These are phyloP conservation scores for Phytophthora rubi DNA, from an alignment of 352 stramenopile species.

Conservation along the genomic window DNA sequence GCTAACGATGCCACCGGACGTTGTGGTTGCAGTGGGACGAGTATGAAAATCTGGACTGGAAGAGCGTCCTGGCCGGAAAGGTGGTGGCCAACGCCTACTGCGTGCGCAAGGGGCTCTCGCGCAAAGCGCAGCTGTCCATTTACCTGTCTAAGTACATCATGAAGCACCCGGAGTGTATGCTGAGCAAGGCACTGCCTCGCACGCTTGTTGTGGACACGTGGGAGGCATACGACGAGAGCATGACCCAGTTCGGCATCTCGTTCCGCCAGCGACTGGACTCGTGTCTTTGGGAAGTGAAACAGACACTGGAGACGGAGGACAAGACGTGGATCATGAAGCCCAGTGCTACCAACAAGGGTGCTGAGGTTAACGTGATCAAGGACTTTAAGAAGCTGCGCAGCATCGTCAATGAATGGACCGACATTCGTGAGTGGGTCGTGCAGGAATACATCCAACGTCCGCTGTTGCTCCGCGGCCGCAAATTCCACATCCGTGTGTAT, in stretches of 20 bases:
- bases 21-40: conserved; percentile 56
- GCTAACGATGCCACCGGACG: conserved; percentile 17
- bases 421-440: conserved; percentile 75
- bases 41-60: conserved; percentile 74
- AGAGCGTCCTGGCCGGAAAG: conserved; percentile 55
- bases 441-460: conserved; percentile 64
- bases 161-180: conserved; percentile 58
- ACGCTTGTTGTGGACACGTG: conserved; percentile 77
- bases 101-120: conserved; percentile 72
- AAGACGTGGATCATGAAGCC: conserved; percentile 81
- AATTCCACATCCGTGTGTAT: conserved; percentile 81
- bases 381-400: conserved; percentile 65
- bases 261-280: conserved; percentile 65
- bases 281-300: conserved; percentile 61
- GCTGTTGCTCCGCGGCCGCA: conserved; percentile 61
- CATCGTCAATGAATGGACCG: conserved; percentile 67
- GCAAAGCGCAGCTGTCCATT: conserved; percentile 75
- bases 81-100: conserved; percentile 72
- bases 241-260: conserved; percentile 61
- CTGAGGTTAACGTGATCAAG: conserved; percentile 69
- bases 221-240: conserved; percentile 69
- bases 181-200: conserved; percentile 56
- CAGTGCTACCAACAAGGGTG: conserved; percentile 77
- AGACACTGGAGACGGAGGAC: conserved; percentile 48
- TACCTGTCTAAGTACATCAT: conserved; percentile 73